Conservation (phyloP, 805 yeast species). For the Danielia oregonensis region DNA sequence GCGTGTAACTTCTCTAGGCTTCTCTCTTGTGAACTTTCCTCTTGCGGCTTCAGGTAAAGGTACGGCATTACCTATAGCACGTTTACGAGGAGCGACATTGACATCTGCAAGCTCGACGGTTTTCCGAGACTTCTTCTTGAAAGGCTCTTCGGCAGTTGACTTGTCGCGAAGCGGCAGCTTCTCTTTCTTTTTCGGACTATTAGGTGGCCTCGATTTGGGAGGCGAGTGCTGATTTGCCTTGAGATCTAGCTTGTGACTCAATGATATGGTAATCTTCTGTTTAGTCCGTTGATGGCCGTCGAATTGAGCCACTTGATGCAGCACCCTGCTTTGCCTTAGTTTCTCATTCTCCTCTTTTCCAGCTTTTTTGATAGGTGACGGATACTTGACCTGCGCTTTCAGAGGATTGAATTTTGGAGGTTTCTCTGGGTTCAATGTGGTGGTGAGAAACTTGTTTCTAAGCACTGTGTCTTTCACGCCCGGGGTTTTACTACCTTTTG, state of each 20-base stretch:
- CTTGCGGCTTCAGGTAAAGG: conserved; percentile 39
- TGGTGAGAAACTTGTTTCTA: conserved; percentile 34
- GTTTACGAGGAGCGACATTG: conserved; percentile 9
- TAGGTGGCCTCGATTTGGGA: not conserved
- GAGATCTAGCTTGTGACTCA: conserved; percentile 3
- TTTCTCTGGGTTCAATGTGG: conserved; percentile 31
- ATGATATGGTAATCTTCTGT: conserved; percentile 18
- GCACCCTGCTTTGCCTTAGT: not conserved
- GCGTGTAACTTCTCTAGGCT: conserved; percentile 2
- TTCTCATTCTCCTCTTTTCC: not conserved
- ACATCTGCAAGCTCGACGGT: conserved; percentile 2
- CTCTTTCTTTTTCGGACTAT: not conserved
- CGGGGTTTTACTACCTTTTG: conserved; percentile 16
- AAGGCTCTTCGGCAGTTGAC: not conserved
- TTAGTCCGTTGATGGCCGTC: conserved; percentile 14
- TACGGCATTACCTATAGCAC: conserved; percentile 26
- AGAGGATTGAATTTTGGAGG: conserved; percentile 20
- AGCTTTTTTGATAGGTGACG: conserved; percentile 1
- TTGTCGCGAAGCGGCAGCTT: not conserved
- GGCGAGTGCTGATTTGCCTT: not conserved
- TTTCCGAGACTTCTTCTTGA: not conserved
- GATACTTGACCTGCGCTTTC: not conserved
- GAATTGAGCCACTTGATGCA: not conserved
- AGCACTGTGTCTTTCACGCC: conserved; percentile 7
- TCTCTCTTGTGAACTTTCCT: conserved; percentile 15